Evolutionary conservation across 169 alveolate species (phyloP).

Genomic region (Plasmodium coatneyi): DNA sequence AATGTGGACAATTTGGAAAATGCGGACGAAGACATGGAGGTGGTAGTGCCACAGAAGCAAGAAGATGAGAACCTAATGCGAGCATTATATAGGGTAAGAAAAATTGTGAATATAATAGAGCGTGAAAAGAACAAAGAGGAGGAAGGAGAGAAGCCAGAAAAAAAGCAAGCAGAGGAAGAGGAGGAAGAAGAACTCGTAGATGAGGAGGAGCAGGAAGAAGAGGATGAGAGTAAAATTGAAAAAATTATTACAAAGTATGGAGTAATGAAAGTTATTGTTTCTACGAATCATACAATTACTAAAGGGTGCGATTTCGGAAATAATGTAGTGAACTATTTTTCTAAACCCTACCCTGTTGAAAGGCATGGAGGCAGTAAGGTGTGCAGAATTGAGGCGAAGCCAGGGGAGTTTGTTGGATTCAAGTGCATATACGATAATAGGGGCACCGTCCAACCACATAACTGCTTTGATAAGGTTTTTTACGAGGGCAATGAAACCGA

Average conservation of each 20-base stretch:
- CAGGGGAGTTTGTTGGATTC: slow-evolving; percentile 42
- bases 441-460: slow-evolving; percentile 3
- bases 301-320: slow-evolving; percentile 44
- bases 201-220: background rate
- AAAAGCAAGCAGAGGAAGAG: background rate
- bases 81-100: slow-evolving; percentile 35
- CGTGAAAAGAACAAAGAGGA: background rate
- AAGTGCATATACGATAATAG: slow-evolving; percentile 13
- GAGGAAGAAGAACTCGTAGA: background rate
- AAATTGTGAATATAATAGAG: slow-evolving; percentile 3
- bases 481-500: background rate
- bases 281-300: background rate
- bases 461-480: slow-evolving; percentile 31
- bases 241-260: slow-evolving; percentile 26
- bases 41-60: background rate
- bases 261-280: slow-evolving; percentile 37
- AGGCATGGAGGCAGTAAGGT: slow-evolving; percentile 11
- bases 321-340: background rate
- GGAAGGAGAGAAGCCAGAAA: background rate
- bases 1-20: background rate
- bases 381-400: slow-evolving; percentile 36
- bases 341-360: slow-evolving; percentile 14
- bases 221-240: background rate
- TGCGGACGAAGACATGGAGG: background rate
- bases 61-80: background rate